Base-by-base conservation (phyloP, 768 basidiomycete species). In the Coprinopsis sp. region DNA sequence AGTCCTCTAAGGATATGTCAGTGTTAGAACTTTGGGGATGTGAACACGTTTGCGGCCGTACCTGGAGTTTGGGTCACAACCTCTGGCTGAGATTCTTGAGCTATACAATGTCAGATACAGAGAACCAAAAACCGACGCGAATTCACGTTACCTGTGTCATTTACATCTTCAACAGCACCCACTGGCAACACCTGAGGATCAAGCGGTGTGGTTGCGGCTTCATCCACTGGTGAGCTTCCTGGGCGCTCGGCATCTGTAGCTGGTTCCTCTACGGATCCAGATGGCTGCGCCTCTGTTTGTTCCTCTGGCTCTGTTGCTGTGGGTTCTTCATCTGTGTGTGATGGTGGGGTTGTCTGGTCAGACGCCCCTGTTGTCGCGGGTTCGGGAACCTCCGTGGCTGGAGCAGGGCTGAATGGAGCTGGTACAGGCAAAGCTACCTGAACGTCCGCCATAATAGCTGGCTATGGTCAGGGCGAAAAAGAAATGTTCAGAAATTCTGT, bases 381-480 rank as follows among this genome's bases (percentile, higher is more conserved):
- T 19, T 37, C 34, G 8, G 21, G 34, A 16, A 6, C 27, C 10
- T 12, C 25, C 14, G 22, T 25, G 24, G 6, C 22, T 13, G 40
- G 8, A 8, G 40, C 6, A 23, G 42, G 42, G 6, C 18, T 33
- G 7, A n/a, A n/a, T n/a, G n/a, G n/a, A n/a, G n/a, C n/a, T n/a
- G 42, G 29, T 19, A 44, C 25, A 4, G 42, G 42, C 42, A 44
- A 33, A 31, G 42, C 42, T 31, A 44, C 42, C 24, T 44, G 42
- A 31, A 44, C 42, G 29, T 44, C 42, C 25, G 42, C 42, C 42
- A 44, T 44, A n/a, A 29, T 23, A 19, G 23, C n/a, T n/a, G n/a
- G n/a, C n/a, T n/a, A n/a, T n/a, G n/a, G n/a, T n/a, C n/a, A n/a
- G n/a, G n/a, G n/a, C n/a, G n/a, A n/a, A n/a, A n/a, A n/a, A n/a